Evolutionary conservation across 2,329 filamentous ascomycete species (phyloP).

Genomic region (Berkeleyomyces rouxiae): DNA sequence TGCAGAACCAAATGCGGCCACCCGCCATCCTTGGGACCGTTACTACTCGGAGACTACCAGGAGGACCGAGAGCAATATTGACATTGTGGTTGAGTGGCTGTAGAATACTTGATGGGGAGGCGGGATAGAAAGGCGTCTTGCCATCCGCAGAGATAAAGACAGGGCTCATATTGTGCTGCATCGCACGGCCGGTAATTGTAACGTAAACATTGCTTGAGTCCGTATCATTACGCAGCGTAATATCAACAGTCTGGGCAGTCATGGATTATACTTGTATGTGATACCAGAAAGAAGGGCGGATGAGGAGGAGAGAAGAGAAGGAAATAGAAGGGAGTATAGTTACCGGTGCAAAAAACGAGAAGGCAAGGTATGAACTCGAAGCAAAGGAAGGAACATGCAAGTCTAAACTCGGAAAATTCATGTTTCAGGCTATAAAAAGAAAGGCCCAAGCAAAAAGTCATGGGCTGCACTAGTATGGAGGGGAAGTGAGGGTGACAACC

Average conservation of each 20-base stretch:
- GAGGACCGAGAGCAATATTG: constrained; percentile 44
- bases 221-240: constrained; percentile 51
- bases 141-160: constrained; percentile 52
- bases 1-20: constrained; percentile 55
- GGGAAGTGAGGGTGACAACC: too few relatives aligned
- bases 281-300: background rate
- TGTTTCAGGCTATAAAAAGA: too few relatives aligned
- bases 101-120: constrained; percentile 35
- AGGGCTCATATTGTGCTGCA: constrained; percentile 41
- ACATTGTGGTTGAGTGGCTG: constrained; percentile 38
- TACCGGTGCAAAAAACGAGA: background rate
- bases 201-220: constrained; percentile 42
- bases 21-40: constrained; percentile 55
- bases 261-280: constrained; percentile 18
- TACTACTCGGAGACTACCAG: constrained; percentile 41
- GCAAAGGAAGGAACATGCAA: background rate
- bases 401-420: background rate
- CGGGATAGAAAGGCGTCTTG: constrained; percentile 45
- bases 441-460: too few relatives aligned
- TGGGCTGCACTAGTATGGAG: too few relatives aligned
- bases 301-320: too few relatives aligned
- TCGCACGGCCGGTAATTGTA: constrained; percentile 50
- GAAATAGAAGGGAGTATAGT: too few relatives aligned
- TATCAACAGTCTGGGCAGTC: constrained; percentile 27
- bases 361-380: background rate